Conservation (phyloP, 495 filamentous ascomycete species). For the Lasiosphaeriaceae sp. region DNA sequence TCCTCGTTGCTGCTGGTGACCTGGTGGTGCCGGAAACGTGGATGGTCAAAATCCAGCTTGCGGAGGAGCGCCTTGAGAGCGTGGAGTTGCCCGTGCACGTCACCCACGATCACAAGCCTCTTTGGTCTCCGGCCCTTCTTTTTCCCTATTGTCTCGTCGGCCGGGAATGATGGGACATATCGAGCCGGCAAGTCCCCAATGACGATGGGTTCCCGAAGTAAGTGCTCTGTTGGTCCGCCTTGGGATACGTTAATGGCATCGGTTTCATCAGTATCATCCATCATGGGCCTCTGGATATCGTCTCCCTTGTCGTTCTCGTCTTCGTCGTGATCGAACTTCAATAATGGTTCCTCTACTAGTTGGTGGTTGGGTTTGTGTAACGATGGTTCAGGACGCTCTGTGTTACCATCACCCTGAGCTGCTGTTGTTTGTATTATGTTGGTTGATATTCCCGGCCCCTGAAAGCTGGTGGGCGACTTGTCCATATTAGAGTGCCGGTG, state of each 20-base stretch:
- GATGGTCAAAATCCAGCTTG: conserved; percentile 59
- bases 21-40: neutral
- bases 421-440: no score
- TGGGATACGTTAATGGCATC: neutral
- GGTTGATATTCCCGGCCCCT: no score
- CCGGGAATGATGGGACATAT: conserved; percentile 23
- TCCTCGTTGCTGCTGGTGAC: neutral
- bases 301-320: no score
- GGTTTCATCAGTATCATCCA: neutral
- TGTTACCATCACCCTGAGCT: no score
- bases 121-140: conserved; percentile 5
- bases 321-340: no score
- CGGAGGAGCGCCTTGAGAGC: conserved; percentile 63
- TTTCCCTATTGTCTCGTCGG: neutral
- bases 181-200: conserved; percentile 33
- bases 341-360: no score
- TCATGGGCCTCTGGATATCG: neutral
- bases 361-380: no score
- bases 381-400: no score
- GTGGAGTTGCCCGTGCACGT: conserved; percentile 80
- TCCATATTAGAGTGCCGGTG: no score
- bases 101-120: conserved; percentile 72
- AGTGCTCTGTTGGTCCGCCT: neutral
- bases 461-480: no score
- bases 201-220: conserved; percentile 15